Conservation (phyloP, 2,329 filamentous ascomycete genomes). For the Fusarium virguliforme region DNA sequence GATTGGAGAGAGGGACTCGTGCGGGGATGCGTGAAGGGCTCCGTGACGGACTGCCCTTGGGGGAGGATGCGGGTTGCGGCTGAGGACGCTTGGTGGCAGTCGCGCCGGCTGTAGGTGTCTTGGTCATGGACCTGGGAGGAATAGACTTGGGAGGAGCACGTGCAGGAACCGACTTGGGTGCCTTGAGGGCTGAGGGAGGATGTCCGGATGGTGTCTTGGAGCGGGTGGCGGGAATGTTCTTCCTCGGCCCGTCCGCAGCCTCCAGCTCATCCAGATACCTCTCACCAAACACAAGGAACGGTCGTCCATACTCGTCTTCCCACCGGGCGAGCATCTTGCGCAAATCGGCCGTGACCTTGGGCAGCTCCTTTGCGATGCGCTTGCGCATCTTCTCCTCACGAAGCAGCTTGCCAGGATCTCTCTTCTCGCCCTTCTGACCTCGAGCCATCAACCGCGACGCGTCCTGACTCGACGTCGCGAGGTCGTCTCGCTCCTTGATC, state of each 20-base stretch:
- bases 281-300: constrained; percentile 94
- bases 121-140: constrained; percentile 62
- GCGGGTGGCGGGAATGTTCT: constrained; percentile 66
- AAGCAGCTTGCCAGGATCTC: constrained; percentile 93
- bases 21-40: constrained; percentile 74
- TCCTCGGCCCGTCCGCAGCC: constrained; percentile 68
- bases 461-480: constrained; percentile 93
- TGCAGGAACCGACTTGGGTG: constrained; percentile 54
- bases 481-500: constrained; percentile 87
- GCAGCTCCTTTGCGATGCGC: constrained; percentile 94
- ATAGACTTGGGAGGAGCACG: constrained; percentile 53
- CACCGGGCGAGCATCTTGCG: constrained; percentile 85
- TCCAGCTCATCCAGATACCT: constrained; percentile 91
- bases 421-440: constrained; percentile 92
- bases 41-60: constrained; percentile 55
- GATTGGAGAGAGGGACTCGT: constrained; percentile 77
- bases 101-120: constrained; percentile 69
- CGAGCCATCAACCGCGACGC: constrained; percentile 93
- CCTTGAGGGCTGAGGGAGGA: constrained; percentile 63
- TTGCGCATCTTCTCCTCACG: constrained; percentile 99
- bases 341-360: constrained; percentile 90
- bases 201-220: constrained; percentile 83
- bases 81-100: constrained; percentile 53
- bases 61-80: constrained; percentile 39
- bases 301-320: constrained; percentile 94